These are phyloP conservation scores for Pelomyxa schiedti DNA, from an alignment of 78 protist genomes.

Conservation along the genomic window DNA sequence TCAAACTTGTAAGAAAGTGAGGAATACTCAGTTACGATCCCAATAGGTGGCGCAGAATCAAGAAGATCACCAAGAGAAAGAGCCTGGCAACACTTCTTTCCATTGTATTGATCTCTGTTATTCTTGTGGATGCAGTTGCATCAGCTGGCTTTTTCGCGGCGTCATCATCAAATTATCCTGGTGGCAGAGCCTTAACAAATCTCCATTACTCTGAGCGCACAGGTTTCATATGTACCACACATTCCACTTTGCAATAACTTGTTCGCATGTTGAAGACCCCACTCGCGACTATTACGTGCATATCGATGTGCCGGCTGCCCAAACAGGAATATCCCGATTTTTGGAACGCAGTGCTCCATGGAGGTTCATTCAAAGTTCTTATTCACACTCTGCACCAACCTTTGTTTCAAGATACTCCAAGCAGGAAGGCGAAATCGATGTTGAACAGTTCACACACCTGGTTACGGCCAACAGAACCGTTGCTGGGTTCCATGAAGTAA, in stretches of 20 bases:
- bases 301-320: neutral
- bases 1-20: too few species aligned
- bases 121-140: neutral
- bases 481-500: too few species aligned
- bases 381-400: too few species aligned
- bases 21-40: too few species aligned
- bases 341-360: too few species aligned
- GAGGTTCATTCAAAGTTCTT: neutral
- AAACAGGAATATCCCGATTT: constrained; percentile 10
- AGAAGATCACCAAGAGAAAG: too few species aligned
- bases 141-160: neutral
- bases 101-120: neutral
- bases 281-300: too few species aligned
- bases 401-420: neutral
- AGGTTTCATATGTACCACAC: too few species aligned
- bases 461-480: too few species aligned
- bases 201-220: neutral
- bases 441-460: too few species aligned
- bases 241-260: neutral
- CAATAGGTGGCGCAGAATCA: neutral
- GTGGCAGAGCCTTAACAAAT: neutral
- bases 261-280: too few species aligned
- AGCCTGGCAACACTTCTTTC: too few species aligned
- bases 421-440: neutral
- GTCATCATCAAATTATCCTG: constrained; percentile 8